Percentiles rank a stretch among this genome's conserved stretches.
Evolutionary conservation across 2,329 filamentous ascomycete species (phyloP).

Genomic region (Didymella sp.): DNA sequence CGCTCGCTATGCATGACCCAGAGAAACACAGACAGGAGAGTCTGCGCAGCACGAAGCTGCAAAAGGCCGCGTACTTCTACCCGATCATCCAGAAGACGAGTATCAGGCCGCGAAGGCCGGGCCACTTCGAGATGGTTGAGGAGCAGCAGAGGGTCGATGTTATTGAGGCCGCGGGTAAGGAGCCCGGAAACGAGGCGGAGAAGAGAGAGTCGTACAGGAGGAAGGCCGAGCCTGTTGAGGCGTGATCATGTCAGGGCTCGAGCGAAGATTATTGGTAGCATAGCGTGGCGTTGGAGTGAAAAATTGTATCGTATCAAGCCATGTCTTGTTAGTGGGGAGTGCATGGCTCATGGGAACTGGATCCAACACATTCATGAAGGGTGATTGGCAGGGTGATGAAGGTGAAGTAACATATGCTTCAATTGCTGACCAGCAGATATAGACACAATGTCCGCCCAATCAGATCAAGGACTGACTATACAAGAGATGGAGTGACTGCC

Average conservation of each 20-base stretch:
- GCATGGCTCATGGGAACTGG: background rate
- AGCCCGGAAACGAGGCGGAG: constrained; percentile 59
- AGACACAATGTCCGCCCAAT: background rate
- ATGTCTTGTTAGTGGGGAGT: background rate
- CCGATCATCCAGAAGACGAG: constrained; percentile 65
- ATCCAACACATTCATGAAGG: background rate
- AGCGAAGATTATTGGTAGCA: constrained; percentile 6
- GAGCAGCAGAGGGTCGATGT: constrained; percentile 59
- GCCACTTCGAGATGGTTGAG: constrained; percentile 50
- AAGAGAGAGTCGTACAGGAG: constrained; percentile 55
- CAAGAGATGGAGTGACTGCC: background rate
- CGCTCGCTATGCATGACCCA: constrained; percentile 64
- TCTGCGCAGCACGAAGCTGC: constrained; percentile 42
- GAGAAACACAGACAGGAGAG: constrained; percentile 50
- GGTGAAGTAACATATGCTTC: background rate
- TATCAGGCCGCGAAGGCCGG: constrained; percentile 56
- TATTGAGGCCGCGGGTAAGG: constrained; percentile 60
- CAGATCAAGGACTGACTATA: background rate
- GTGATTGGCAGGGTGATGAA: background rate
- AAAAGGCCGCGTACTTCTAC: constrained; percentile 68
- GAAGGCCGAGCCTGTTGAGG: constrained; percentile 51
- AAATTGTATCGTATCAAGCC: constrained; percentile 12
- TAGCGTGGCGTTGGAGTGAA: constrained; percentile 22
- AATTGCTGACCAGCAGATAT: background rate
- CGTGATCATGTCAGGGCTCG: background rate